Percentiles rank a stretch among this genome's conserved stretches.
Conservation (phyloP, 23 red algal genomes). For the Gracilaria domingensis region DNA sequence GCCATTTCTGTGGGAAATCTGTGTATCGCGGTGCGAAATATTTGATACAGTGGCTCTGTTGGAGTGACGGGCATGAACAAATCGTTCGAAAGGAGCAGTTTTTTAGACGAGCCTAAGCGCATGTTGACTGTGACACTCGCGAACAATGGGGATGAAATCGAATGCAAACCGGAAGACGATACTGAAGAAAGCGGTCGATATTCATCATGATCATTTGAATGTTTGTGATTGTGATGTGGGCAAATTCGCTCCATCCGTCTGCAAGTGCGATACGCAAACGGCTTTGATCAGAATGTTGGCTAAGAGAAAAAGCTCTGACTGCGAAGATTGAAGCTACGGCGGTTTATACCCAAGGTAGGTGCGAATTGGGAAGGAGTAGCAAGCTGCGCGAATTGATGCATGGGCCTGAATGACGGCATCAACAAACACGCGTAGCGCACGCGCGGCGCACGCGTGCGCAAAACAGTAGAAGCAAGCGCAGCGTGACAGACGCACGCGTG, state of each 20-base stretch:
- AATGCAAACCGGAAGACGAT: neutral
- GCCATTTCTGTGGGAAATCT: slow-evolving; percentile 7
- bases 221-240: neutral
- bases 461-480: too few species aligned
- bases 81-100: neutral
- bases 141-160: neutral
- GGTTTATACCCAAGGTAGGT: too few species aligned
- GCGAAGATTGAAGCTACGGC: too few species aligned
- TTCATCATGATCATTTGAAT: neutral
- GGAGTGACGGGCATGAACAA: neutral
- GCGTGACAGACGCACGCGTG: too few species aligned
- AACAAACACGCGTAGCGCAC: too few species aligned
- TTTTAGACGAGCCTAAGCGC: neutral
- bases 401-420: too few species aligned
- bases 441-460: too few species aligned
- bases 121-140: neutral
- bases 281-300: too few species aligned
- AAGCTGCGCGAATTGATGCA: too few species aligned
- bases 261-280: too few species aligned
- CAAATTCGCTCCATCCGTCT: neutral
- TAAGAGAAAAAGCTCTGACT: too few species aligned
- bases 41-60: neutral
- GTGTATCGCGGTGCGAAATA: neutral
- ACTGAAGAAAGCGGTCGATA: neutral
- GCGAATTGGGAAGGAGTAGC: too few species aligned